Conservation (phyloP, 169 alveolate species). For the Plasmodium fragile region DNA sequence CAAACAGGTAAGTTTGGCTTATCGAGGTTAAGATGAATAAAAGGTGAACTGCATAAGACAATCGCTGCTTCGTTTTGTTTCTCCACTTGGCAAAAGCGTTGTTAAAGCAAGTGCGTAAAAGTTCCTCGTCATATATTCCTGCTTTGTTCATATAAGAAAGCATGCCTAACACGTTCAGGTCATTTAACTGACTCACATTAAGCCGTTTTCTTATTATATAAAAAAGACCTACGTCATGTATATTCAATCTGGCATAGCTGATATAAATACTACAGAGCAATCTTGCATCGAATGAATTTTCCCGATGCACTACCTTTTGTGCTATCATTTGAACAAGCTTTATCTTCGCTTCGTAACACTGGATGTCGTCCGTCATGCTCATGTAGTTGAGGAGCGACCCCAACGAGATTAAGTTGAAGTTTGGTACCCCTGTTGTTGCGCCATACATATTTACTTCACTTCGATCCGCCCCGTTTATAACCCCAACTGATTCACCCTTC, state of each 20-base stretch:
- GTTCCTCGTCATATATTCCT: conserved; percentile 17
- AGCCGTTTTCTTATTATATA: conserved; percentile 14
- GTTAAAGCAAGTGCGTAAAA: conserved; percentile 18
- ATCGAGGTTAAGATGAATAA: conserved; percentile 45
- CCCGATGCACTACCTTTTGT: neutral
- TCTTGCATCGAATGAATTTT: neutral
- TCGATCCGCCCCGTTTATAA: neutral
- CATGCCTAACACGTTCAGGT: conserved; percentile 14
- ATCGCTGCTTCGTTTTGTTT: neutral
- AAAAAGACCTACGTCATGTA: conserved; percentile 29
- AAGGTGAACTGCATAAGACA: conserved; percentile 15
- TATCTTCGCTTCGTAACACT: conserved; percentile 30
- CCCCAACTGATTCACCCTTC: neutral
- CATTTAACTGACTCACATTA: neutral
- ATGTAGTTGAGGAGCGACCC: conserved; percentile 28
- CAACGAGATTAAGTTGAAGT: conserved; percentile 28
- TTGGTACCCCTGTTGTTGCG: neutral
- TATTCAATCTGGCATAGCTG: conserved; percentile 47
- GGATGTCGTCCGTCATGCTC: conserved; percentile 54
- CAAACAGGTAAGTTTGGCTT: conserved; percentile 25
- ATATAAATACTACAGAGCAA: conserved; percentile 39
- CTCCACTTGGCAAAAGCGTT: conserved; percentile 2
- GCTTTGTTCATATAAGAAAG: conserved; percentile 43
- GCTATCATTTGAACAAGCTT: conserved; percentile 22
- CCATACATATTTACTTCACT: neutral